These are phyloP conservation scores for Amaranthus palmeri DNA, from an alignment of 148 eudicot species.

Conservation along the genomic window DNA sequence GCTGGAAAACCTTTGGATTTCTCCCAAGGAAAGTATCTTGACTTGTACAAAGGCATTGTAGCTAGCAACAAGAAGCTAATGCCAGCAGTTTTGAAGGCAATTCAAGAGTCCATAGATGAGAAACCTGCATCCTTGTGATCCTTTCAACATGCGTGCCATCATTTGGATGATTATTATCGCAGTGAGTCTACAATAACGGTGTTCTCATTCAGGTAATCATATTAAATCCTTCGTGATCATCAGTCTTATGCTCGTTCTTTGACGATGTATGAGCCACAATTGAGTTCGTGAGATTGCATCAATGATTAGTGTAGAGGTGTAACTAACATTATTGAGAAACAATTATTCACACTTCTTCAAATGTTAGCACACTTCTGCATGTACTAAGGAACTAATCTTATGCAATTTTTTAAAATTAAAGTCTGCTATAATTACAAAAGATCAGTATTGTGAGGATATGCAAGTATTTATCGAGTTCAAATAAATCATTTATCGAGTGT, in stretches of 20 bases:
- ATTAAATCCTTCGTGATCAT: background rate
- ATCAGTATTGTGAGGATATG: no score
- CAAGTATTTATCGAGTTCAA: no score
- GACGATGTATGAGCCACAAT: background rate
- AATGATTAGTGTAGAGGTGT: background rate
- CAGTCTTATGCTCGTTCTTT: background rate
- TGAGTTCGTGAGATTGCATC: background rate
- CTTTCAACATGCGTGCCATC: background rate
- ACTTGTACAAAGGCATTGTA: slow-evolving; percentile 76
- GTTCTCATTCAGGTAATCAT: background rate
- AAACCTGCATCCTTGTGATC: slow-evolving; percentile 58
- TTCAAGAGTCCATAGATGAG: slow-evolving; percentile 70
- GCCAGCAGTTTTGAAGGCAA: slow-evolving; percentile 84
- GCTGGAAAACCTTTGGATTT: slow-evolving; percentile 90
- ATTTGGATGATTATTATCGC: no score
- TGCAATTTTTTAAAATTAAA: background rate
- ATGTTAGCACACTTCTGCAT: background rate
- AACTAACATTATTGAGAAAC: background rate
- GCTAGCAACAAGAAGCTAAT: slow-evolving; percentile 82
- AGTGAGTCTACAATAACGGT: background rate
- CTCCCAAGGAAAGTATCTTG: slow-evolving; percentile 82
- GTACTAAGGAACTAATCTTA: background rate
- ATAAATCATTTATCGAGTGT: no score
- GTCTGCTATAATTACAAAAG: no score
- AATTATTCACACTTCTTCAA: background rate